Evolutionary conservation across 2,329 filamentous ascomycete genomes (phyloP).

Genomic region (Elsinoe arachidis): DNA sequence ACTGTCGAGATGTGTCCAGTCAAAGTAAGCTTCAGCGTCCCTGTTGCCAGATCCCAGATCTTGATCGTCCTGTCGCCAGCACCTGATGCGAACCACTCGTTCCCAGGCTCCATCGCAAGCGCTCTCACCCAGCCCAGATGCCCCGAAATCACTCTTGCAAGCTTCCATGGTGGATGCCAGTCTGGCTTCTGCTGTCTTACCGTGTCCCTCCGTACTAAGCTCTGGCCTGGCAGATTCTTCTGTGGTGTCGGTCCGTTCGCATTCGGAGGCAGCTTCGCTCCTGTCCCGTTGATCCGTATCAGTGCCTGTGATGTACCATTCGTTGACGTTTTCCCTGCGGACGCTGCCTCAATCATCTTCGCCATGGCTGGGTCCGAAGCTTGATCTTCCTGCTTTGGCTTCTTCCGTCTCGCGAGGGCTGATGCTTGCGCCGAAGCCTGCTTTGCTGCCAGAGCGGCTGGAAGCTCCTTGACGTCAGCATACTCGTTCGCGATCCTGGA

Average conservation of each 20-base stretch:
- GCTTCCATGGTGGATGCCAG: conserved; percentile 97
- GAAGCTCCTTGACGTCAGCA: conserved; percentile 65
- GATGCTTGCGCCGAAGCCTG: conserved; percentile 54
- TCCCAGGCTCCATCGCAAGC: conserved; percentile 86
- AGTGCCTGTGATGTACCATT: conserved; percentile 48
- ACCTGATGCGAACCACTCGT: conserved; percentile 95
- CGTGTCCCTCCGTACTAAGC: conserved; percentile 54
- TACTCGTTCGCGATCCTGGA: conserved; percentile 66
- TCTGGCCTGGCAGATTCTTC: conserved; percentile 43
- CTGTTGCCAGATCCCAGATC: conserved; percentile 92
- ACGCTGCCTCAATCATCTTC: conserved; percentile 59
- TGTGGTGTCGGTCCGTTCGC: conserved; percentile 47
- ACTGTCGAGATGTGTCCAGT: conserved; percentile 94
- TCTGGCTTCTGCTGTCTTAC: conserved; percentile 68
- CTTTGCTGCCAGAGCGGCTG: conserved; percentile 68
- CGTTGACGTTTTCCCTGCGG: conserved; percentile 37
- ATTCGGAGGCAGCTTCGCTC: conserved; percentile 40
- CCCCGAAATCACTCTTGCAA: conserved; percentile 94
- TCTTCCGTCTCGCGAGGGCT: conserved; percentile 55
- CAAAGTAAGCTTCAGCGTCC: conserved; percentile 72
- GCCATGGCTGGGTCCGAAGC: conserved; percentile 49
- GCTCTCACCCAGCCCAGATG: conserved; percentile 91
- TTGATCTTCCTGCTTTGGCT: conserved; percentile 47
- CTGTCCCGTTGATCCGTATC: conserved; percentile 40
- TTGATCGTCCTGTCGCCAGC: conserved; percentile 96